Conservation (phyloP, 352 stramenopile genomes). For the Phytophthora gonapodyides region DNA sequence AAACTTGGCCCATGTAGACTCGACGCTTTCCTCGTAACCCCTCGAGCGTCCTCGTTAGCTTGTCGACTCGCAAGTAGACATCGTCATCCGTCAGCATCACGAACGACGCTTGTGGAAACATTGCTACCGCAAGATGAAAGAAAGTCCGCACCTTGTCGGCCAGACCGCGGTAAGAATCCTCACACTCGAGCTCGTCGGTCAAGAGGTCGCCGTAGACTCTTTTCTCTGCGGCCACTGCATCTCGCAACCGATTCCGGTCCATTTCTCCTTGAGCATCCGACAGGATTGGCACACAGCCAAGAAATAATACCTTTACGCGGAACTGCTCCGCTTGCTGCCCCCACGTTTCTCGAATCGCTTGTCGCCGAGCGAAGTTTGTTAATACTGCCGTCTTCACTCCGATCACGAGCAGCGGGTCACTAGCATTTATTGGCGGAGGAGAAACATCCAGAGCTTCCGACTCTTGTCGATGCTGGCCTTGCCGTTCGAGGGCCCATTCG, state of each 20-base stretch:
- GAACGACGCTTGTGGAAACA: constrained; percentile 28
- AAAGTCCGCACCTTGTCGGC: constrained; percentile 57
- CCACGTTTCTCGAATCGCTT: constrained; percentile 48
- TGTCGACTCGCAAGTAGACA: constrained; percentile 51
- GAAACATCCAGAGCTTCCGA: too few relatives aligned
- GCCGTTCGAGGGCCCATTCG: constrained; percentile 4
- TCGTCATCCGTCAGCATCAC: constrained; percentile 65
- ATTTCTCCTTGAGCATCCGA: background rate
- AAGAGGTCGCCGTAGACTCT: constrained; percentile 42
- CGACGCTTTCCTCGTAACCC: background rate
- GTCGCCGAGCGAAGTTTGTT: constrained; percentile 30
- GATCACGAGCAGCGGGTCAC: constrained; percentile 29
- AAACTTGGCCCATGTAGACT: constrained; percentile 9
- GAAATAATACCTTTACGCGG: constrained; percentile 8
- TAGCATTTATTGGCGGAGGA: background rate
- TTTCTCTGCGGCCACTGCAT: constrained; percentile 30
- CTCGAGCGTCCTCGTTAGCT: background rate
- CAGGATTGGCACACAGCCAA: constrained; percentile 11
- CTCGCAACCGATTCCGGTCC: background rate
- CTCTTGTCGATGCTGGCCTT: background rate
- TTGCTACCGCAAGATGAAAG: constrained; percentile 29
- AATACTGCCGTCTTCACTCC: constrained; percentile 48
- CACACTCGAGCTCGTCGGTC: constrained; percentile 44
- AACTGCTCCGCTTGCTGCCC: constrained; percentile 1
- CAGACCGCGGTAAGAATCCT: constrained; percentile 48